These are phyloP conservation scores for Vaccinium darrowii DNA, from an alignment of 148 eudicot species.

Conservation along the genomic window DNA sequence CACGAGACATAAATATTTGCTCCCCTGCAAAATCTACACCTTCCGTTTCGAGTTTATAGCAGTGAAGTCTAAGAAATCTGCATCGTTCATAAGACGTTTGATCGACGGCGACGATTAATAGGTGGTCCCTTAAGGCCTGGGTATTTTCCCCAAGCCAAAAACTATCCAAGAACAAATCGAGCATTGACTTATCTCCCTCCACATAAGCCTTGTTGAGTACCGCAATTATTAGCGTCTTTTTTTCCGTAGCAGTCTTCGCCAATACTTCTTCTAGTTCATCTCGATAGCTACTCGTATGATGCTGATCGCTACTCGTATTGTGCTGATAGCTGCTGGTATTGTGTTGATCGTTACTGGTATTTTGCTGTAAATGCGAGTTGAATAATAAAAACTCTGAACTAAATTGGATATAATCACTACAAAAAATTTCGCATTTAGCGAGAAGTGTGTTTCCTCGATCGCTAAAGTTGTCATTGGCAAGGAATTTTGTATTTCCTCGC, in stretches of 20 bases:
- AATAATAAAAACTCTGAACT: too few species aligned
- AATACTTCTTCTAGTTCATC: background rate
- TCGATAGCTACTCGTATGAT: background rate
- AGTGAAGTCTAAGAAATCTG: background rate
- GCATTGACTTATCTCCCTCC: conserved; percentile 13
- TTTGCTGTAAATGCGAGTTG: background rate
- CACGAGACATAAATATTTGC: background rate
- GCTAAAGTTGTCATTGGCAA: too few species aligned
- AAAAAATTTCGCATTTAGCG: too few species aligned
- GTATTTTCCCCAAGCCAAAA: conserved; percentile 6
- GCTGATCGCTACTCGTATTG: background rate
- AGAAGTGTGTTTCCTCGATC: too few species aligned
- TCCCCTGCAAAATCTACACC: conserved; percentile 2
- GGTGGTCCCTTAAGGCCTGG: background rate
- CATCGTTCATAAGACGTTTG: conserved; percentile 7
- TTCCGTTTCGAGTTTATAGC: background rate
- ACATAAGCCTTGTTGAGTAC: background rate
- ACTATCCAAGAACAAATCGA: background rate
- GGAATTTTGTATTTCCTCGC: too few species aligned
- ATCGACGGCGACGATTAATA: conserved; percentile 4
- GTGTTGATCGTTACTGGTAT: too few species aligned
- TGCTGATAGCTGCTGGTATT: conserved; percentile 11
- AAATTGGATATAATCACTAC: background rate
- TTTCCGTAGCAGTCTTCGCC: background rate
- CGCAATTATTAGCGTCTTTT: background rate